Evolutionary conservation across 345 rosid species (phyloP), one percentile per base, ranked within the genome.

Genomic region (Lepidium didymum): DNA sequence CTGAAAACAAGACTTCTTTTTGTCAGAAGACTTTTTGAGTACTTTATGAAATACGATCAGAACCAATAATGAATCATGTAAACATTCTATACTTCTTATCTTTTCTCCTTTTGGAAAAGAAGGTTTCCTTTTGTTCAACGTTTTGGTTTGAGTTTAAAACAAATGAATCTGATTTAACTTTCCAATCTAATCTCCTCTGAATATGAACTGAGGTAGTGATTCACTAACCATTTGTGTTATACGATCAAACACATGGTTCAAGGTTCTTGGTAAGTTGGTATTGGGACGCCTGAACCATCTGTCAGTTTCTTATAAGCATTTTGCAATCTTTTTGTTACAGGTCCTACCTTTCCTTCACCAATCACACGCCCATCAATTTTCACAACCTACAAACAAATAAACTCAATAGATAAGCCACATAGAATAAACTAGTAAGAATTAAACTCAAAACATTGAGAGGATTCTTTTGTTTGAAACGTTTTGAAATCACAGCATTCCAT

Each of bases 341-440:
- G 82, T 31, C 93, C 96, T 6, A 87, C 96, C 71, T 81, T 68
- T 13, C 97, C 93, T 21, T 85, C 81, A 2, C 96, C 90, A 34
- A 87, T 57, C 29, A 80, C 62, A 9, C 91, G 86, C 23, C 87
- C 89, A 72, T 90, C 91, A 15, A 90, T 83, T 75, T 84, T 81
- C 70, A 85, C 87, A n/a, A 83, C 93, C 93, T 89, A 82, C 3
- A 50, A 7, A 8, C 5, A 42, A 51, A 19, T 8, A 25, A 29
- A 11, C 16, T 12, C 36, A 14, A 23, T 36, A 12, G 6, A 8
- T 13, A 54, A 27, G 16, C 10, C 4, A 11, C 60, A 53, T n/a
- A 23, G 10, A 49, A 53, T 23, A 15, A 53, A 33, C 12, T 10
- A 27, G 7, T 29, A 29, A 29, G 33, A 29, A 29, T 29, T 29